Evolutionary conservation across 176 grass and related monocot genomes (phyloP), one percentile per base, ranked within the genome.

Genomic region (Aegilops longissima): DNA sequence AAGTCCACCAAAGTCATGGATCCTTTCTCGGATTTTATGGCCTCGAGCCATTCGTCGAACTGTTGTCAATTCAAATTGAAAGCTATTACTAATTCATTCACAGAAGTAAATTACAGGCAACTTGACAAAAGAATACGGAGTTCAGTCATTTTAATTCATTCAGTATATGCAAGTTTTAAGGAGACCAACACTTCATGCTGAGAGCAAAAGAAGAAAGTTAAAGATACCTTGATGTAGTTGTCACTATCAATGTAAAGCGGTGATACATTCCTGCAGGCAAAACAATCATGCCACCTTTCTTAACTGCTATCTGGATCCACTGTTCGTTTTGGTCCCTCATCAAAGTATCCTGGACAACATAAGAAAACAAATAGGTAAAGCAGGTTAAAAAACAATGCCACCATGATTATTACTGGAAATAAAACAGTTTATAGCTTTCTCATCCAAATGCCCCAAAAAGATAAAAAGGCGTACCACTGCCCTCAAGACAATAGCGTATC

Each of bases 181-280:
- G 30, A 83, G 30, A 71, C 49, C 6, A 89, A 39, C 78, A 66
- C 13, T 66, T 65, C 75, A 58, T 63, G 42, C 21, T 79, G 23
- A 10, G 42, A 83, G 71, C 33, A 45, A n/a, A 24, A 10, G 24
- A 61, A 67, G 9, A 35, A 74, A 74, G 61, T 74, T 66, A 79
- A 65, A 52, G 77, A 70, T 91, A 95, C 93, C 96, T 98, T 98
- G 74, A 98, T 95, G 74, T 95, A 98, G 86, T 98, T 98, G 82
- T 91, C 17, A 45, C 62, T 59, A 42, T 98, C 79, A 95, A 80
- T 2, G 90, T 98, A 83, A 98, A 98, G 56, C 96, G 93, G 78
- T 98, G 96, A 91, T 95, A 98, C 83, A 98, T 95, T 75, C 96
- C 96, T 61, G 96, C 96, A 83, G 96, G 96, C 82, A 98, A 89